Evolutionary conservation across 2,329 filamentous ascomycete species (phyloP), one percentile per base, ranked within the genome.

Genomic region (Penicillium digitatum): DNA sequence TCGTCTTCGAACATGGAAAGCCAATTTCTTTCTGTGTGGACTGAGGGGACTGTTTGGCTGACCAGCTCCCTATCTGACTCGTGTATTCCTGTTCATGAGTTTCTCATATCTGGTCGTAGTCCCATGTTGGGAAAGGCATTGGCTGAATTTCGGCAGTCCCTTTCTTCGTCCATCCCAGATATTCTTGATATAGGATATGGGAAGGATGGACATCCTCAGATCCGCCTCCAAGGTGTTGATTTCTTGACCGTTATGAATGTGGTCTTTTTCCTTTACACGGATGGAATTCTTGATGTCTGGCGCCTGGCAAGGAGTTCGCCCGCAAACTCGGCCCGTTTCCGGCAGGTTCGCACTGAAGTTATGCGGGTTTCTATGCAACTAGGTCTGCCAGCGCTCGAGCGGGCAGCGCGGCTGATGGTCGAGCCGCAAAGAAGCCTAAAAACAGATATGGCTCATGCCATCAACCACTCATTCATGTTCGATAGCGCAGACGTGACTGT

Each of bases 251-350:
- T 96, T 7, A 76, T 96, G 54, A 93, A 96, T 63, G 64, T 97
- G 10, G 82, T 88, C 1, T 77, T 93, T 10, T 96, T 90, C 65
- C 69, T 87, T 8, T 97, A 97, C 69, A 87, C 86, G 6, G 94
- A 97, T 67, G 79, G 78, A 4, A 76, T 92, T 16, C 80, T 96
- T 31, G 90, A 94, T 56, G 88, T 92, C 18, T 97, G 94, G 94
- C 89, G 92, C 61, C 86, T 88, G 59, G 87, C 87, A 5, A 83
- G 78, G 58, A 82, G 86, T 58, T 82, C 84, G 20, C 82, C 86
- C 3, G 76, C 82, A 11, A 77, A 87, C 68, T 87, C 89, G 0
- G 81, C 83, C 63, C 82, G 88, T 38, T 95, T 90, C 69, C 87
- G 91, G 24, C 86, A 92, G 65, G 81, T 95, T 18, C 86, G 93